Conservation (phyloP, 345 rosid genomes). For the Gossypium arboreum region DNA sequence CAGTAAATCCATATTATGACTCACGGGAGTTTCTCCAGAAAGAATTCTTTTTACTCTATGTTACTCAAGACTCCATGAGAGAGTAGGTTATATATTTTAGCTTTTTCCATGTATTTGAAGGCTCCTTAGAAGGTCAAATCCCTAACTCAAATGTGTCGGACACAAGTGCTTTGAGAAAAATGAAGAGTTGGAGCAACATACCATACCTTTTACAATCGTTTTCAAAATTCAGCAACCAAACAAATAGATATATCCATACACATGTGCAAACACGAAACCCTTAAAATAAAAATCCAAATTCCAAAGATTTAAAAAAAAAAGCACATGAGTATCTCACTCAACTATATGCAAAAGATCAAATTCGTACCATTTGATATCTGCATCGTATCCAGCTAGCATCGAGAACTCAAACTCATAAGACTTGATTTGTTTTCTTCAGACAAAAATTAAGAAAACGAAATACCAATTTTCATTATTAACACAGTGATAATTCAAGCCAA, state of each 20-base stretch:
- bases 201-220: neutral
- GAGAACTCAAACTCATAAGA: neutral
- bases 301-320: neutral
- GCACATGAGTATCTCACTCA: neutral
- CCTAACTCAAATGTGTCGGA: neutral
- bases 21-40: neutral
- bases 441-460: neutral
- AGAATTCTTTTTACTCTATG: neutral
- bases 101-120: neutral
- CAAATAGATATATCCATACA: neutral
- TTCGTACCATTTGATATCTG: neutral
- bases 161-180: neutral
- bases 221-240: neutral
- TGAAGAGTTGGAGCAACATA: neutral
- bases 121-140: neutral
- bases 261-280: neutral
- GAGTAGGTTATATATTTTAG: neutral
- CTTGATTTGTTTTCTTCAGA: neutral
- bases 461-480: neutral
- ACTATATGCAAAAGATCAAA: neutral
- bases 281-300: neutral
- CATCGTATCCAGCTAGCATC: neutral
- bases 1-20: neutral
- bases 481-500: conserved; percentile 4
- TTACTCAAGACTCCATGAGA: neutral